Evolutionary conservation across 2,329 filamentous ascomycete species (phyloP).

Genomic region (Colletotrichum viniferum): DNA sequence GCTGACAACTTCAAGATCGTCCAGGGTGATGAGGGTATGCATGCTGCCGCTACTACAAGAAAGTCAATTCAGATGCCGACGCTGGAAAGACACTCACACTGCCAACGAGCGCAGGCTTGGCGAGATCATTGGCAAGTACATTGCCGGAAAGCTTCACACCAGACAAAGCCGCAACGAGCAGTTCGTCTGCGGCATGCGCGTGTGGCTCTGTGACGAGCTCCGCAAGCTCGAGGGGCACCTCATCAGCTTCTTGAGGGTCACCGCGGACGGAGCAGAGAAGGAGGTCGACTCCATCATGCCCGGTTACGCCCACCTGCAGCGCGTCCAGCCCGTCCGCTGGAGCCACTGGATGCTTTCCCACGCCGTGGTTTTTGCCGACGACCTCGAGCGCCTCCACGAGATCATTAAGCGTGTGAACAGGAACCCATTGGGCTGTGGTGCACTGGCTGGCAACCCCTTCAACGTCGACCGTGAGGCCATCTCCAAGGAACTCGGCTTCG

Average conservation of each 20-base stretch:
- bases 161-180: slow-evolving; percentile 74
- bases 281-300: slow-evolving; percentile 84
- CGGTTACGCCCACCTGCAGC: slow-evolving; percentile 87
- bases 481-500: slow-evolving; percentile 81
- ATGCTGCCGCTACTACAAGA: not conserved
- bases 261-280: slow-evolving; percentile 70
- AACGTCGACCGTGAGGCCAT: slow-evolving; percentile 80
- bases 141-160: slow-evolving; percentile 75
- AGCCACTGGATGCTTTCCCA: slow-evolving; percentile 82
- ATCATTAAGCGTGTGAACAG: slow-evolving; percentile 76
- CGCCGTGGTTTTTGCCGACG: slow-evolving; percentile 71
- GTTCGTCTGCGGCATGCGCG: slow-evolving; percentile 73
- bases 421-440: slow-evolving; percentile 72
- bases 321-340: slow-evolving; percentile 81
- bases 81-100: slow-evolving; percentile 46
- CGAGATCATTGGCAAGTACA: slow-evolving; percentile 72
- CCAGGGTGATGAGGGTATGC: slow-evolving; percentile 34
- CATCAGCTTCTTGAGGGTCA: slow-evolving; percentile 71
- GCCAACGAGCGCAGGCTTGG: slow-evolving; percentile 62
- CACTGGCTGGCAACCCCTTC: slow-evolving; percentile 83
- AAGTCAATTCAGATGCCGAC: slow-evolving; percentile 38
- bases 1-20: slow-evolving; percentile 53
- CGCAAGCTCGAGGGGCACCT: slow-evolving; percentile 72
- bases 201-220: slow-evolving; percentile 79
- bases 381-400: slow-evolving; percentile 79